Conservation (phyloP, 2,329 filamentous ascomycete species). For the Apiospora phragmitis region DNA sequence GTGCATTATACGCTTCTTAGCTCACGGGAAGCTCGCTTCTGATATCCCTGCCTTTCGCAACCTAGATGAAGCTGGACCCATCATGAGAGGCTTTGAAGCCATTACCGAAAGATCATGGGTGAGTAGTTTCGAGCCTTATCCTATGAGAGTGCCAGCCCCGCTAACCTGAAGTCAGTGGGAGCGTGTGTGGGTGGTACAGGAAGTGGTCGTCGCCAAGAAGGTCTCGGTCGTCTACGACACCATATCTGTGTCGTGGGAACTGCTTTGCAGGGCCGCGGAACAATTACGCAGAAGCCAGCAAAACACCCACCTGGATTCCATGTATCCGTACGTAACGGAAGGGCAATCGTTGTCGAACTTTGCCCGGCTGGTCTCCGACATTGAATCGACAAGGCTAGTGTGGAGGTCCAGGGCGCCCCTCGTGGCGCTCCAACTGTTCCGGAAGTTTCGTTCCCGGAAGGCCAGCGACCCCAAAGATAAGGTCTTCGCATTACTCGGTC, state of each 20-base stretch:
- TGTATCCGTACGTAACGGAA: slow-evolving; percentile 8
- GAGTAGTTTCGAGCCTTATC: neutral
- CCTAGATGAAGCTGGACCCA: slow-evolving; percentile 13
- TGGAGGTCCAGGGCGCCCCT: neutral
- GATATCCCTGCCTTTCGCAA: slow-evolving; percentile 21
- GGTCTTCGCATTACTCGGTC: slow-evolving; percentile 22
- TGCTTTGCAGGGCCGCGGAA: slow-evolving; percentile 20
- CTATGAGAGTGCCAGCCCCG: neutral
- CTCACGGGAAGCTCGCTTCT: slow-evolving; percentile 17
- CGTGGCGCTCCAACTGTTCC: slow-evolving; percentile 11
- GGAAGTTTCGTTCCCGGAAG: slow-evolving; percentile 20
- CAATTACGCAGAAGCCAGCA: slow-evolving; percentile 18
- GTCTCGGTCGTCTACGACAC: slow-evolving; percentile 18
- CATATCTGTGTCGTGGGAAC: slow-evolving; percentile 19
- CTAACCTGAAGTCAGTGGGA: slow-evolving; percentile 14
- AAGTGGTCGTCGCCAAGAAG: slow-evolving; percentile 19
- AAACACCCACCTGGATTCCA: slow-evolving; percentile 13
- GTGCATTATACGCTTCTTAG: slow-evolving; percentile 13
- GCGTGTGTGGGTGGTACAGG: slow-evolving; percentile 24
- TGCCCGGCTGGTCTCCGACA: slow-evolving; percentile 12
- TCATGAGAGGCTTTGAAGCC: slow-evolving; percentile 18
- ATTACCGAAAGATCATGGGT: slow-evolving; percentile 21
- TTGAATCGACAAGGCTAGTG: neutral
- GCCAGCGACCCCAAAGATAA: slow-evolving; percentile 22
- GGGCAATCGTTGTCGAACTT: neutral